These are phyloP conservation scores for Lycium ferocissimum DNA, from an alignment of 257 asterid species.

Conservation along the genomic window DNA sequence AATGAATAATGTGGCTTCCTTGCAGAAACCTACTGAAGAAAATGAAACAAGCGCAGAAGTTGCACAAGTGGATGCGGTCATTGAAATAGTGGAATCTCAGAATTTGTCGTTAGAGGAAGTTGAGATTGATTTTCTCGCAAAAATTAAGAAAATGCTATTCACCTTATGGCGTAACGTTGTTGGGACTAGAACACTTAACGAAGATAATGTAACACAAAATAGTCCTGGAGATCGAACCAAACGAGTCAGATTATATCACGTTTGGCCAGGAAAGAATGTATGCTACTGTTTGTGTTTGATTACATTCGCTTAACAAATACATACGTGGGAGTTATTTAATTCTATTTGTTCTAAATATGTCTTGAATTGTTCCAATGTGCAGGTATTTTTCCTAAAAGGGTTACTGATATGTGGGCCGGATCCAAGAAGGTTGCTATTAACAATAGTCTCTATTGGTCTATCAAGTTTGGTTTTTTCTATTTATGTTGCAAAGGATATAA, in stretches of 20 bases:
- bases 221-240: not conserved
- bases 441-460: constrained; percentile 30
- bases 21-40: not conserved
- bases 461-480: constrained; percentile 37
- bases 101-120: not conserved
- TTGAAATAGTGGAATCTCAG: not conserved
- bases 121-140: not conserved
- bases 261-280: constrained; percentile 23
- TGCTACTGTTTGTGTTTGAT: too few relatives aligned
- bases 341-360: not conserved
- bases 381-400: constrained; percentile 39
- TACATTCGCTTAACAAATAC: not conserved
- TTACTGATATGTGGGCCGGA: constrained; percentile 41
- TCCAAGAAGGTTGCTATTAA: constrained; percentile 38
- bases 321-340: not conserved
- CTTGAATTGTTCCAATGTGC: not conserved
- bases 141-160: not conserved
- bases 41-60: not conserved
- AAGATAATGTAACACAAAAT: not conserved
- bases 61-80: not conserved
- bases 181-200: not conserved
- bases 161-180: not conserved
- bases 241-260: not conserved
- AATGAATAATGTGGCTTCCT: not conserved
- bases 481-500: constrained; percentile 29